A percentile compares a stretch with the other conserved stretches of the same genome.
Evolutionary conservation across 2,329 filamentous ascomycete species (phyloP).

Genomic region (Ambrosiella cleistominuta): DNA sequence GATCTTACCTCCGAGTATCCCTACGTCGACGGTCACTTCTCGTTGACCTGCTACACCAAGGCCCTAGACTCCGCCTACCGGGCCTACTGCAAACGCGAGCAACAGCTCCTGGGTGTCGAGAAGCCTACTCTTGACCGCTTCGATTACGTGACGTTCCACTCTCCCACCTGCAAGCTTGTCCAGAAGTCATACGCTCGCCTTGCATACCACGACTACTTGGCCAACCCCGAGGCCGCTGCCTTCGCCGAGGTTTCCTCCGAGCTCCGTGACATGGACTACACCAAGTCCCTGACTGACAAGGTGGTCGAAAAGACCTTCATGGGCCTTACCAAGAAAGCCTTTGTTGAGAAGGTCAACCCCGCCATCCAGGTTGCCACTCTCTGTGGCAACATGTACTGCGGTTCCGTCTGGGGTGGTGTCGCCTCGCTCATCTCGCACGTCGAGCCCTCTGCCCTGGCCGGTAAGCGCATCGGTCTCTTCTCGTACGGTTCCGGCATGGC

Average conservation of each 20-base stretch:
- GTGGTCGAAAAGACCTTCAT: constrained; percentile 76
- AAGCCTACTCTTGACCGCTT: constrained; percentile 62
- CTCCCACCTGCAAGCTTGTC: constrained; percentile 75
- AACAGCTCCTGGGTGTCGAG: constrained; percentile 31
- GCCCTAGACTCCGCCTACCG: constrained; percentile 68
- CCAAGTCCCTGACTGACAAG: constrained; percentile 65
- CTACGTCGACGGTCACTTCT: constrained; percentile 71
- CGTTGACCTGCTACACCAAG: constrained; percentile 63
- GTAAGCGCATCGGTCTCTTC: constrained; percentile 61
- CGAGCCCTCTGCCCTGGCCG: constrained; percentile 42
- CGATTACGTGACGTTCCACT: constrained; percentile 69
- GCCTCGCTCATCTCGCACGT: constrained; percentile 50
- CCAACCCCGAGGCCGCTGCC: constrained; percentile 44
- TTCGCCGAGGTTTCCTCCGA: constrained; percentile 64
- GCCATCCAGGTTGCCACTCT: constrained; percentile 60
- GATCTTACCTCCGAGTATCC: constrained; percentile 77
- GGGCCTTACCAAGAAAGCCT: constrained; percentile 67
- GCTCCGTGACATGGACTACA: constrained; percentile 61
- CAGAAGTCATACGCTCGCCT: constrained; percentile 71
- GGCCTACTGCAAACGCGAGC: constrained; percentile 60
- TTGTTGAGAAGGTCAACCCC: constrained; percentile 58
- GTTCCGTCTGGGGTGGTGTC: constrained; percentile 60
- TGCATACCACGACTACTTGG: constrained; percentile 71
- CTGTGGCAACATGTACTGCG: constrained; percentile 53
- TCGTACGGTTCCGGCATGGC: constrained; percentile 65